Base-by-base conservation (phyloP, 208 protist genomes). In the Trypanosoma rangeli region DNA sequence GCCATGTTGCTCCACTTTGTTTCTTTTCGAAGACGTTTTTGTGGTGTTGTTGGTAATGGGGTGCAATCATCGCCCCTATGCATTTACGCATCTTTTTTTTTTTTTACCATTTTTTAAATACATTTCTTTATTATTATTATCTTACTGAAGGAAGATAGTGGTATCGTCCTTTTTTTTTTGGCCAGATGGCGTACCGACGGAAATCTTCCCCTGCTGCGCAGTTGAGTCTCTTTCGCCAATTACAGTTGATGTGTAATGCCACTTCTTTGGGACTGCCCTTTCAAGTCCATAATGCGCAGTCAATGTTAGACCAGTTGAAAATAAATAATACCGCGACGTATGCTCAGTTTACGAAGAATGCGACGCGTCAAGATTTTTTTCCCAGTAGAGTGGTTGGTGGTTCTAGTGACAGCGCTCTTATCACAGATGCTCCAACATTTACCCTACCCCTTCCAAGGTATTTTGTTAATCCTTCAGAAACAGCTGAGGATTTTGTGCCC, bases 281-380 rank as follows among this genome's bases (percentile, higher is more conserved):
- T 74, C 87, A 96, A 56, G 69, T 75, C n/a, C 87, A 94, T 78
- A 90, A 96, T 77, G 78, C 87, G 22, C 74, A 90, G 48, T 64
- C 71, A n/a, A 67, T 96, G 28, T 60, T 91, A 12, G 72, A 77
- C 3, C 84, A 92, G 57, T 58, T 93, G 28, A 71, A 89, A 49
- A 65, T 81, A n/a, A 35, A 84, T 52, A 67, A 93, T 48, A 35
- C 53, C n/a, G 5, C 69, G 15, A 59, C 68, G 22, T 91, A 83
- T 50, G 74, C 85, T 1, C 77, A 87, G 44, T 94, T 94, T 67
- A 68, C 66, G 31, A 86, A 90, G 57, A 74, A 79, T 26, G 80
- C 89, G 2, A 79, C 78, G 7, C 20, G 71, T 48, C 86, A 93
- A 58, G 60, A 77, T 1, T 94, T 94, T 65, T 39, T 87, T 28